Base-by-base conservation (phyloP, 108 stramenopile species). In the Cyclotella choctawhatcheeana region DNA sequence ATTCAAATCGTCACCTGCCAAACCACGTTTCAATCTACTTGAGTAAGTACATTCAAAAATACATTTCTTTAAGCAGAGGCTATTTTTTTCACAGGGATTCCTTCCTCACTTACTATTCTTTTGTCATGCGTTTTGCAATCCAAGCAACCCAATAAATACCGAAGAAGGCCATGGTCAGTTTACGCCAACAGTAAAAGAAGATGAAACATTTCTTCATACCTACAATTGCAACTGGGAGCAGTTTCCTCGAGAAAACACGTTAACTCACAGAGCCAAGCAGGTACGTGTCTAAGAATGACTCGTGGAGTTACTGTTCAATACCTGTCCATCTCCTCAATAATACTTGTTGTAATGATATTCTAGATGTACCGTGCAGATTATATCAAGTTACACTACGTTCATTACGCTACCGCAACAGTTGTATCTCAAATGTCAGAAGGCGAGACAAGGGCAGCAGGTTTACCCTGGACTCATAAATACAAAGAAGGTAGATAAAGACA, bases 181-280 rank as follows among this genome's bases (percentile, higher is more conserved):
- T 45, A 81, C 73, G 3, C 82, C 91, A 1, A 71, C 75, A 17
- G 78, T 95, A 12, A 83, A 67, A 14, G 75, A 65, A 10, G 70
- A 90, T 13, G 79, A 71, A 61, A 93, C 92, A 44, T 82, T 93
- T 45, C 40, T 95, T 26, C 84, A 93, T 70, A 86, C 88, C 0
- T 95, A 95, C 79, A 95, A 95, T 68, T 95, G 94, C 76, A 91
- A 95, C 58, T 70, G 86, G 47, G 87, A 93, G 51, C 61, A 78
- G 62, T 90, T 90, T 22, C 79, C 75, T 13, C 86, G 92, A n/a
- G 26, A 74, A 47, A 90, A 93, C 45, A 74, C 72, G 21, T 83
- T 93, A 82, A 87, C 90, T 35, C 88, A 87, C 47, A 83, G 88
- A 32, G 89, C 90, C 61, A 95, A 93, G 59, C 89, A 90, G 81